phyloP scores from a whole-genome alignment of 1,284 basidiomycete species.

The Phellinidium pouzarii region DNA sequence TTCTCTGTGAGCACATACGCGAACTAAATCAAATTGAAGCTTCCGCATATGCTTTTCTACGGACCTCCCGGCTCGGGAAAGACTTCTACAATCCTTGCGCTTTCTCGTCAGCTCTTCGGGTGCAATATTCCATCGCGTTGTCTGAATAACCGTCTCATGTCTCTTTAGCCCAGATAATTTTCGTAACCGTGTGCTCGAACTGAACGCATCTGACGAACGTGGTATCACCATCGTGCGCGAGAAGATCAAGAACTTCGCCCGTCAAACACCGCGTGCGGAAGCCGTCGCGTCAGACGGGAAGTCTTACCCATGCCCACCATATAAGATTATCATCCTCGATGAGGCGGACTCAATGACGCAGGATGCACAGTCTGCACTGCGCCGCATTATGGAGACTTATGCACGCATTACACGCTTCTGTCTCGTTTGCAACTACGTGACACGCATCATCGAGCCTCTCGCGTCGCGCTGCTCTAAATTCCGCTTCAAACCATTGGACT shows the following conservation, averaged over 20 bases:
- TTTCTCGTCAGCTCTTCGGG: slow-evolving; percentile 94
- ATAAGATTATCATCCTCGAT: slow-evolving; percentile 98
- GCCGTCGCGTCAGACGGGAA: slow-evolving; percentile 71
- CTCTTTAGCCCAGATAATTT: slow-evolving; percentile 88
- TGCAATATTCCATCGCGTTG: slow-evolving; percentile 30
- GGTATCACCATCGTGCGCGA: slow-evolving; percentile 96
- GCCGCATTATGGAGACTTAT: slow-evolving; percentile 98
- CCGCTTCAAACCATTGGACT: slow-evolving; percentile 90
- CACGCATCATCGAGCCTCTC: slow-evolving; percentile 96
- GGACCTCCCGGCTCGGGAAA: slow-evolving; percentile 99
- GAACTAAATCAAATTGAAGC: slow-evolving; percentile 44
- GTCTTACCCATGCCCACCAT: slow-evolving; percentile 92
- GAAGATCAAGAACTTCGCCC: slow-evolving; percentile 98
- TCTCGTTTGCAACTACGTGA: slow-evolving; percentile 99
- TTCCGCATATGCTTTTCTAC: slow-evolving; percentile 99
- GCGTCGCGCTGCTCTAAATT: slow-evolving; percentile 99
- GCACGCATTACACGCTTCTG: slow-evolving; percentile 97
- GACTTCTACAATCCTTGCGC: slow-evolving; percentile 95
- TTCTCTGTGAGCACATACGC: slow-evolving; percentile 3
- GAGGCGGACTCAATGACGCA: slow-evolving; percentile 99
- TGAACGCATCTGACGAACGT: slow-evolving; percentile 99
- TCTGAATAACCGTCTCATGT: slow-evolving; percentile 9
- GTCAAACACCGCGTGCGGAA: slow-evolving; percentile 85
- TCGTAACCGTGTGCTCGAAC: slow-evolving; percentile 86
- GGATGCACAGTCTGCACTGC: slow-evolving; percentile 92